A percentile compares a stretch with the other conserved stretches of the same genome.
These are phyloP conservation scores for Marsdenia floribunda DNA, from an alignment of 257 asterid genomes.

Conservation along the genomic window DNA sequence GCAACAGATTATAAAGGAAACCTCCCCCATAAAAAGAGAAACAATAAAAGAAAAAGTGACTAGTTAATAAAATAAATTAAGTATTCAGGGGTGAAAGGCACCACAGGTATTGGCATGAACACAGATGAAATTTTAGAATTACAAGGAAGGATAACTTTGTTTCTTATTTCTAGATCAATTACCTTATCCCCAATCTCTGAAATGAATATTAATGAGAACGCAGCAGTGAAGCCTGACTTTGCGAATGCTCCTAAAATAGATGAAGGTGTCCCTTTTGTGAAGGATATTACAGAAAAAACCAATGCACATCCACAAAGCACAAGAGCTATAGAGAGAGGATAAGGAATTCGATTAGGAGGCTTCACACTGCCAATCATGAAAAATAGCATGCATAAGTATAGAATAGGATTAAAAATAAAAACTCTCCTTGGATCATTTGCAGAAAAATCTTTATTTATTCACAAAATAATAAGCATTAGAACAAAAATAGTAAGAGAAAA, in stretches of 20 bases:
- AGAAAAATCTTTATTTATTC: conserved; percentile 10
- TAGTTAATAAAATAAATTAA: no score
- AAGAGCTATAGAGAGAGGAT: conserved; percentile 62
- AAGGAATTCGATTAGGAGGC: conserved; percentile 60
- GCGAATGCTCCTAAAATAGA: conserved; percentile 65
- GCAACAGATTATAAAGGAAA: no score
- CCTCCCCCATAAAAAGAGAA: no score
- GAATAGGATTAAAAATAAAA: conserved; percentile 12
- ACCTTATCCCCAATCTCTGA: conserved; percentile 98
- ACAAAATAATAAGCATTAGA: background rate
- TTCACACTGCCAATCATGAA: conserved; percentile 46
- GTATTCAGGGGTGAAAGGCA: no score
- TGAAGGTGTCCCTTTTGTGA: conserved; percentile 56
- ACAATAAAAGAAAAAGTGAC: no score
- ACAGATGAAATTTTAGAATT: no score
- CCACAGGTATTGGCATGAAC: no score
- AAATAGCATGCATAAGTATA: conserved; percentile 27
- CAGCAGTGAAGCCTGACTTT: conserved; percentile 93
- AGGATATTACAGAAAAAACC: conserved; percentile 51
- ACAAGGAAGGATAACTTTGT: background rate
- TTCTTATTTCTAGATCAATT: conserved; percentile 20
- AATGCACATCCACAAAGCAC: conserved; percentile 73
- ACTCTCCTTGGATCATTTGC: conserved; percentile 19
- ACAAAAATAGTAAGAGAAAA: background rate
- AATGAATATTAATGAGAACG: conserved; percentile 82